Conservation (phyloP, 768 basidiomycete species). For the Crepidotus variabilis region DNA sequence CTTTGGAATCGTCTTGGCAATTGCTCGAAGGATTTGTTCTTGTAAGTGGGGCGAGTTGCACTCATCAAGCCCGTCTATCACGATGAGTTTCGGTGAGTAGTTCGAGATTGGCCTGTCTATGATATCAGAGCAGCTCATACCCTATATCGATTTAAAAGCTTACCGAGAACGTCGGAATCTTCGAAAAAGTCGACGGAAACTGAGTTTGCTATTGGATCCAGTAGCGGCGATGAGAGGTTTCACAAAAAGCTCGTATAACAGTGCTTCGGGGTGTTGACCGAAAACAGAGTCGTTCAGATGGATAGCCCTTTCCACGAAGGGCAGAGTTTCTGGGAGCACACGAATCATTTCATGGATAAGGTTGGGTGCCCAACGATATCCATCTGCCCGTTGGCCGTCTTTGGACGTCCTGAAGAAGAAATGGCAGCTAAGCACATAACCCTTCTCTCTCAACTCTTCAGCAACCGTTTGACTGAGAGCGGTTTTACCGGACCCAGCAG, state of each 20-base stretch:
- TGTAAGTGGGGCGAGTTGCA: constrained; percentile 8
- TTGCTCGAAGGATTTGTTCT: constrained; percentile 2
- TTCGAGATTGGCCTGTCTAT: neutral
- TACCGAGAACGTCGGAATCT: neutral
- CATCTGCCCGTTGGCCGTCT: constrained; percentile 3
- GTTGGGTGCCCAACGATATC: constrained; percentile 7
- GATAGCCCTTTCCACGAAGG: neutral
- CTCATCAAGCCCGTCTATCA: constrained; percentile 18
- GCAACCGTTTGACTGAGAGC: constrained; percentile 12
- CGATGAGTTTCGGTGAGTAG: constrained; percentile 6
- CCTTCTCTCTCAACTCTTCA: constrained; percentile 7
- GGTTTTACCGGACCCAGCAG: constrained; percentile 13
- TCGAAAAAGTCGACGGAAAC: neutral
- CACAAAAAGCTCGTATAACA: neutral
- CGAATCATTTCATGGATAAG: constrained; percentile 11
- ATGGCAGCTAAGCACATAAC: constrained; percentile 5
- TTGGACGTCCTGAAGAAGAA: constrained; percentile 13
- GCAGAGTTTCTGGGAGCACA: constrained; percentile 8
- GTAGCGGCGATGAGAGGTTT: neutral
- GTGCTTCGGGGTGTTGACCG: neutral
- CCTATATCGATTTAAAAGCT: constrained; percentile 2
- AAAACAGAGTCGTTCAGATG: neutral
- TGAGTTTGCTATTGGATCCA: neutral
- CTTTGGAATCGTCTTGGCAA: neutral
- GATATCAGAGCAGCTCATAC: constrained; percentile 1